Evolutionary conservation across 177 flowering plant species (phyloP).

Genomic region (Telopea speciosissima): DNA sequence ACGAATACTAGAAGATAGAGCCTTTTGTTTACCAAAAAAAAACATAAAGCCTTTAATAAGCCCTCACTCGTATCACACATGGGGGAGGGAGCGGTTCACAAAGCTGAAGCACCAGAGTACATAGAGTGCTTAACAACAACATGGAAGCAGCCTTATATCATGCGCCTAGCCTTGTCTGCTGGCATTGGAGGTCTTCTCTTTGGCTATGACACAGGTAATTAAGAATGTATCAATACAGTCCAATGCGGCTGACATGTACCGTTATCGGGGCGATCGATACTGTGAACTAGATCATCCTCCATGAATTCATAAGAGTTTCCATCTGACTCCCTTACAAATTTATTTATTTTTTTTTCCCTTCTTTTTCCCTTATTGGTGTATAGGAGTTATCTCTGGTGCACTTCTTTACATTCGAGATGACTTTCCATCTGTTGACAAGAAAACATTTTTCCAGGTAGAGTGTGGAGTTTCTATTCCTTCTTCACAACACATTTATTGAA

Average conservation of each 20-base stretch:
- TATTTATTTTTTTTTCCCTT: not conserved
- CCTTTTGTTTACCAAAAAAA: no score
- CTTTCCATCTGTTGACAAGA: slow-evolving; percentile 40
- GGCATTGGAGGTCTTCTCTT: slow-evolving; percentile 88
- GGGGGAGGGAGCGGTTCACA: slow-evolving; percentile 49
- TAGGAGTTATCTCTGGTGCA: slow-evolving; percentile 87
- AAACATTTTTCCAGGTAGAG: slow-evolving; percentile 48
- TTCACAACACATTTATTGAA: not conserved
- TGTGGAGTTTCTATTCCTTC: slow-evolving; percentile 14
- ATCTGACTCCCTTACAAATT: no score
- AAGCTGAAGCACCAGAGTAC: slow-evolving; percentile 38
- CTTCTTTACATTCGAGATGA: slow-evolving; percentile 68
- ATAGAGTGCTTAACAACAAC: slow-evolving; percentile 46
- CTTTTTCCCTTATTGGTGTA: slow-evolving; percentile 11
- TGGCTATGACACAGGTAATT: slow-evolving; percentile 76
- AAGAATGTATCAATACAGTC: not conserved
- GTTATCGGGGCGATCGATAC: no score
- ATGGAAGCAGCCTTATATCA: slow-evolving; percentile 51
- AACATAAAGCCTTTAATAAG: no score
- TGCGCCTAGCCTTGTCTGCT: slow-evolving; percentile 63
- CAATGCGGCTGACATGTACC: no score
- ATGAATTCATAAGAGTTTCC: no score
- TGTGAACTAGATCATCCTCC: no score
- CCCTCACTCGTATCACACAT: not conserved
- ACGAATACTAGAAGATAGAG: no score